Base-by-base conservation (phyloP, 2,329 filamentous ascomycete genomes). In the Penicillium sp. region DNA sequence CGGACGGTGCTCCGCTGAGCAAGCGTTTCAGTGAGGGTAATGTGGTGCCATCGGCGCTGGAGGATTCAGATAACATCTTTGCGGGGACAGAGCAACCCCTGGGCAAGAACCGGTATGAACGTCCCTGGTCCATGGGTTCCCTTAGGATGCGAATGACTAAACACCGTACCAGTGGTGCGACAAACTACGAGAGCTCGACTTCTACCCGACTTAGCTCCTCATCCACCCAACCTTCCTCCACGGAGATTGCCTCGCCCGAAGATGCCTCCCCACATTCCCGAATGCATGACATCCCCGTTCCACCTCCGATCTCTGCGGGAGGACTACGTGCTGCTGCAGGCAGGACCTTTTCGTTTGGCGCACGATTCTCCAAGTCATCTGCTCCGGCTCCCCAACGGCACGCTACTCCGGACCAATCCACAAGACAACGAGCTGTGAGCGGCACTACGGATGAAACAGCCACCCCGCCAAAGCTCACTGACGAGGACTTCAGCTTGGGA, bases 211-310 rank as follows among this genome's bases (percentile, higher is more conserved):
- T 80, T 60, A 84, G 81, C 68, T 83, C 80, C 29, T 81, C 82
- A 7, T 84, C 82, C 8, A 84, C 82, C 8, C 73, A 82, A 39
- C 82, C 82, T 37, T 84, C 81, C 21, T 84, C 81, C n/a, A 74
- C 81, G 13, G 82, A 84, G 60, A 66, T 74, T 8, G 71, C 70
- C 11, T 65, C 74, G 45, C 74, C 78, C 59, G 71, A 77, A 21
- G 70, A 74, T 70, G 68, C 65, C 52, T 74, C 69, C 64, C 70
- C 70, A 49, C 71, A 71, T 55, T 70, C 69, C 43, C 74, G 70
- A 70, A 74, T 73, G 22, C 74, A 78, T 52, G 76, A 76, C 59
- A 72, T 78, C 43, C 71, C 79, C 43, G 67, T 75, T 43, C 76
- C 77, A 24, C 75, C 76, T 13, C 64, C 59, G 11, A 66, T 78